These are phyloP conservation scores for Penstemon davidsonii DNA, from an alignment of 257 asterid species.

Conservation along the genomic window DNA sequence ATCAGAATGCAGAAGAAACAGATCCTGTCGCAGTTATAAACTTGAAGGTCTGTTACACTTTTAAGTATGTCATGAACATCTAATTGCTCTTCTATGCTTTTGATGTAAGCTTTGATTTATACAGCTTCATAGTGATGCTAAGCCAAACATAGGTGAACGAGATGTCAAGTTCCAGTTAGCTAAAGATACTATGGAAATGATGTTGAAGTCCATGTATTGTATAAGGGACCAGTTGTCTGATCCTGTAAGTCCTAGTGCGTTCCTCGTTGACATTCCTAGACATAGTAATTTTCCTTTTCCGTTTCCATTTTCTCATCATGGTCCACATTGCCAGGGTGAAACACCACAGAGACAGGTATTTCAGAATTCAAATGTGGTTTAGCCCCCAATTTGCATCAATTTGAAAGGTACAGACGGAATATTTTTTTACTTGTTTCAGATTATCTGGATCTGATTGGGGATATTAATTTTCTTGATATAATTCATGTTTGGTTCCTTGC, in stretches of 20 bases:
- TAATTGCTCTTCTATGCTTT: conserved; percentile 6
- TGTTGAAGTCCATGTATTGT: conserved; percentile 63
- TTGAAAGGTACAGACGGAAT: conserved; percentile 15
- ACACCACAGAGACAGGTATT: conserved; percentile 13
- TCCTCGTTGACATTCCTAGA: neutral
- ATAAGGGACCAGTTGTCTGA: conserved; percentile 43
- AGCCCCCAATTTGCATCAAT: conserved; percentile 15
- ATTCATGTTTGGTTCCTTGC: neutral
- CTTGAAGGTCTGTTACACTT: conserved; percentile 36
- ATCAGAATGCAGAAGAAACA: conserved; percentile 33
- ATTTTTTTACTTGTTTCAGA: neutral
- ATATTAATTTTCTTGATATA: neutral
- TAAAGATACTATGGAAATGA: conserved; percentile 59
- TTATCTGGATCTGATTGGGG: neutral
- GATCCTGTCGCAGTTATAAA: conserved; percentile 47
- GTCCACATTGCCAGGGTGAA: conserved; percentile 40
- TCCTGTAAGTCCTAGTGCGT: conserved; percentile 34
- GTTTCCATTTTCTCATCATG: conserved; percentile 2
- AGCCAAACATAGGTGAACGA: conserved; percentile 34
- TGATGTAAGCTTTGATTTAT: conserved; percentile 19
- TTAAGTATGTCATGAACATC: neutral
- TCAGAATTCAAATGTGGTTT: conserved; percentile 29
- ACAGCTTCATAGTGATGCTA: conserved; percentile 48
- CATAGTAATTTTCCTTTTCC: conserved; percentile 4
- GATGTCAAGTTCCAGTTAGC: conserved; percentile 51